Evolutionary conservation across 345 rosid genomes (phyloP), one percentile per base, ranked within the genome.

Genomic region (Eucalyptus caleyi): DNA sequence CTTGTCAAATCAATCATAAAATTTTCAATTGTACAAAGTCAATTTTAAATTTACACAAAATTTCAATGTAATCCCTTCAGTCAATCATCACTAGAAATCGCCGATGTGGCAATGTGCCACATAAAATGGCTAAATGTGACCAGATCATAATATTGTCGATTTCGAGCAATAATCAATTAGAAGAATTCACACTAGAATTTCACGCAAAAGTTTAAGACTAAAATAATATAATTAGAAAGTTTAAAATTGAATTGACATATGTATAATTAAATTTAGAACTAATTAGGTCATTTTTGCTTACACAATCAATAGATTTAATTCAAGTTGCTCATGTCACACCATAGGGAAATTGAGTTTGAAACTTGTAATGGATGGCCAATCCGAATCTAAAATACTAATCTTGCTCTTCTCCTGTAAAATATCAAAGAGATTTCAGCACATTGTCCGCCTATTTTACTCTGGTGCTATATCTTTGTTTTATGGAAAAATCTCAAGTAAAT

Each of bases 71-170:
- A 1, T n/a, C 6, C 3, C 1, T 65, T 2, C 0, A 4, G 1
- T 15, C 5, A n/a, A 65, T 65, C 1, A 3, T 65, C 3, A n/a
- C 0, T 0, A 0, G 1, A n/a, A 4, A 15, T 8, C 0, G 3
- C 6, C 1, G 0, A 65, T n/a, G 3, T 65, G 11, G 3, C 10
- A 8, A n/a, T 65, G 1, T 65, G 11, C 3, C 10, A 65, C 19
- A 15, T n/a, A 65, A 15, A 30, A 65, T 0, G 2, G 11, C 19
- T 4, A 15, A 14, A 0, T 15, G 0, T 16, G 3, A n/a, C 6
- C 8, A 0, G 2, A 65, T n/a, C 1, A 6, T n/a, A 0, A 65
- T n/a, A 16, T 65, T 32, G 0, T 2, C 4, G 5, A 65, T 65
- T 65, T 65, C 11, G 0, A 7, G 19, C 37, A 8, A 65, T 7